A percentile compares a stretch with the other conserved stretches of the same genome.
Evolutionary conservation across 768 basidiomycete species (phyloP).

Genomic region (Floccularia luteovirens): DNA sequence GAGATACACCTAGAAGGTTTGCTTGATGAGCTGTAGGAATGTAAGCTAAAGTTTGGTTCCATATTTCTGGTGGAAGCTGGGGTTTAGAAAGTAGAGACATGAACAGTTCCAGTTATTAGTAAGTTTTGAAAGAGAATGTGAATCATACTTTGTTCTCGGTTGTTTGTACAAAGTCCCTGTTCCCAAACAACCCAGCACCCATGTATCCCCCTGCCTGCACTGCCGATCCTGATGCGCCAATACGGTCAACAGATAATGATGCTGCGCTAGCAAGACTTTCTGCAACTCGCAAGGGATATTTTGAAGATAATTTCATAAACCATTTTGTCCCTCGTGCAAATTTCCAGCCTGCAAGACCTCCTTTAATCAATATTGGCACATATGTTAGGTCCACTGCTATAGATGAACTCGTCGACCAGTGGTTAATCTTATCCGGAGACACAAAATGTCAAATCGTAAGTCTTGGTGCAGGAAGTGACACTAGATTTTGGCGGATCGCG

Average conservation of each 20-base stretch:
- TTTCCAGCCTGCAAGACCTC: conserved; percentile 57
- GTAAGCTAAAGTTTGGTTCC: conserved; percentile 22
- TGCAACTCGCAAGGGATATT: conserved; percentile 76
- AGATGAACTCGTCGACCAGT: conserved; percentile 65
- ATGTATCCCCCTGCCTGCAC: conserved; percentile 1
- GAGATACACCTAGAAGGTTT: conserved; percentile 23
- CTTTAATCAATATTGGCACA: conserved; percentile 94
- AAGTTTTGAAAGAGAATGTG: too few relatives aligned
- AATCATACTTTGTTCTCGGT: too few relatives aligned
- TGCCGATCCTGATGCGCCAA: conserved; percentile 47
- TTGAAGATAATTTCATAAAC: conserved; percentile 67
- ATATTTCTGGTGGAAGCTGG: conserved; percentile 27
- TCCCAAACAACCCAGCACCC: neutral
- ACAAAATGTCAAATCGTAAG: conserved; percentile 81
- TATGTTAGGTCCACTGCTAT: conserved; percentile 78
- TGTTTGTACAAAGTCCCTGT: too few relatives aligned
- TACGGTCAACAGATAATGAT: conserved; percentile 77
- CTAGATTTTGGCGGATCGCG: conserved; percentile 86
- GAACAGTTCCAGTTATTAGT: too few relatives aligned
- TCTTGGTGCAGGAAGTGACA: conserved; percentile 93
- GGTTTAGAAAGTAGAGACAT: conserved; percentile 8
- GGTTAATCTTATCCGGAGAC: conserved; percentile 41
- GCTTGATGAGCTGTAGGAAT: conserved; percentile 18
- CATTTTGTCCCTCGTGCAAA: conserved; percentile 63
- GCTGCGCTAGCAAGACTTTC: conserved; percentile 81